phyloP scores from a whole-genome alignment of 1,139 yeast species.

The Hyphopichia pseudoburtonii region DNA sequence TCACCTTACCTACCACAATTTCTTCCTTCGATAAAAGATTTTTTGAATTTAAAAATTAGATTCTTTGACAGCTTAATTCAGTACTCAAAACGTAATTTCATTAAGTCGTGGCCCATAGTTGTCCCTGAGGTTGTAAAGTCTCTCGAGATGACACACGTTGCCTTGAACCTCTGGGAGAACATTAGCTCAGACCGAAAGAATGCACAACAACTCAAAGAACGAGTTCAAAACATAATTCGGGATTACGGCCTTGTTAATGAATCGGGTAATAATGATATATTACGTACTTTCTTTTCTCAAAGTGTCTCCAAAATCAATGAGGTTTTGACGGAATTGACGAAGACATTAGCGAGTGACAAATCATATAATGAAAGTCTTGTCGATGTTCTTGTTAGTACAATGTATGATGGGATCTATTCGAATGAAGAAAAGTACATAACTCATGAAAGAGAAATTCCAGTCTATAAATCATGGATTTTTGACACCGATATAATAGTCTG shows the following conservation, averaged over 20 bases:
- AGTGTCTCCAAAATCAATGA: slow-evolving; percentile 34
- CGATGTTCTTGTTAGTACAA: slow-evolving; percentile 33
- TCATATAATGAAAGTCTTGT: slow-evolving; percentile 25
- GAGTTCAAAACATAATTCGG: slow-evolving; percentile 16
- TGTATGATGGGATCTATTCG: slow-evolving; percentile 43
- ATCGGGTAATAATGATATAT: slow-evolving; percentile 15
- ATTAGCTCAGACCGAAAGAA: slow-evolving; percentile 21
- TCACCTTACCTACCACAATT: slow-evolving; percentile 35
- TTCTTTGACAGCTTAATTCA: slow-evolving; percentile 41
- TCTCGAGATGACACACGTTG: slow-evolving; percentile 59
- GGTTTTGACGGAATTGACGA: slow-evolving; percentile 35
- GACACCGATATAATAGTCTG: slow-evolving; percentile 35
- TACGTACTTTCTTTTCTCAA: slow-evolving; percentile 29
- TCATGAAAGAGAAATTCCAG: slow-evolving; percentile 18
- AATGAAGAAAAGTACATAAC: slow-evolving; percentile 39
- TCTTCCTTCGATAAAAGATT: slow-evolving; percentile 27
- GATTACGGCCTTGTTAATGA: slow-evolving; percentile 8
- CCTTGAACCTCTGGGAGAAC: slow-evolving; percentile 48
- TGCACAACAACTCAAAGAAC: slow-evolving; percentile 11
- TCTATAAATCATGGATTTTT: slow-evolving; percentile 39
- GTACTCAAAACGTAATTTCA: slow-evolving; percentile 50
- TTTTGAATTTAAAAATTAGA: slow-evolving; percentile 23
- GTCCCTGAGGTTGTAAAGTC: slow-evolving; percentile 40
- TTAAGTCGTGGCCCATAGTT: slow-evolving; percentile 27
- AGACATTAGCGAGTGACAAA: slow-evolving; percentile 16